phyloP scores from a whole-genome alignment of 306 rosid species.

The Corylus avellana region DNA sequence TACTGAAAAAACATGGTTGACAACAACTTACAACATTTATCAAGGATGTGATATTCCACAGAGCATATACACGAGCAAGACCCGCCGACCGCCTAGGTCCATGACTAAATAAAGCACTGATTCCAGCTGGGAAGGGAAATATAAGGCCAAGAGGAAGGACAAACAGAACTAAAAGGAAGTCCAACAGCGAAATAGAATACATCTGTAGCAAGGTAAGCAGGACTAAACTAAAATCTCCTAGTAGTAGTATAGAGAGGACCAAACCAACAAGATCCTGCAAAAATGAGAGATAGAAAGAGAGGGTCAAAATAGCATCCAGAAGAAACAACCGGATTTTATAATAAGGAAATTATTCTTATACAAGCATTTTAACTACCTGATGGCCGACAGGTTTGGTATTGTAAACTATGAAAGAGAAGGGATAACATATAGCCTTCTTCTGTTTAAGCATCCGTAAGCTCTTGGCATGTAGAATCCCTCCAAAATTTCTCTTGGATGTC shows the following conservation, averaged over 20 bases:
- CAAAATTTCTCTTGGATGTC: slow-evolving; percentile 58
- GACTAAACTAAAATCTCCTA: slow-evolving; percentile 88
- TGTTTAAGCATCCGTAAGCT: slow-evolving; percentile 73
- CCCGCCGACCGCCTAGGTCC: slow-evolving; percentile 94
- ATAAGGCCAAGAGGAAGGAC: slow-evolving; percentile 80
- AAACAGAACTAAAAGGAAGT: slow-evolving; percentile 72
- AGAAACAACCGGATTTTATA: slow-evolving; percentile 24
- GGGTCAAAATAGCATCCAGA: slow-evolving; percentile 17
- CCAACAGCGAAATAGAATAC: slow-evolving; percentile 69
- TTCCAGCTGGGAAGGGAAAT: slow-evolving; percentile 91
- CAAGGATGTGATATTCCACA: slow-evolving; percentile 95
- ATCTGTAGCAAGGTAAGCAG: slow-evolving; percentile 82
- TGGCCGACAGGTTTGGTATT: slow-evolving; percentile 86
- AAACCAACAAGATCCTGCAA: slow-evolving; percentile 94
- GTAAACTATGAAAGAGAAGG: slow-evolving; percentile 57
- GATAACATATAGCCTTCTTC: slow-evolving; percentile 57
- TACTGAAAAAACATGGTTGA: slow-evolving; percentile 12
- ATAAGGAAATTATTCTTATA: neutral
- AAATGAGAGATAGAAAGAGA: slow-evolving; percentile 10
- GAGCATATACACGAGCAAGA: slow-evolving; percentile 85
- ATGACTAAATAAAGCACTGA: slow-evolving; percentile 91
- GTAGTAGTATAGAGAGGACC: slow-evolving; percentile 70
- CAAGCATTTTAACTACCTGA: slow-evolving; percentile 62
- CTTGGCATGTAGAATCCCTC: slow-evolving; percentile 61
- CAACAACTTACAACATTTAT: slow-evolving; percentile 83